Evolutionary conservation across 2,329 filamentous ascomycete genomes (phyloP).

Genomic region (Scopulariopsis brevicaulis): DNA sequence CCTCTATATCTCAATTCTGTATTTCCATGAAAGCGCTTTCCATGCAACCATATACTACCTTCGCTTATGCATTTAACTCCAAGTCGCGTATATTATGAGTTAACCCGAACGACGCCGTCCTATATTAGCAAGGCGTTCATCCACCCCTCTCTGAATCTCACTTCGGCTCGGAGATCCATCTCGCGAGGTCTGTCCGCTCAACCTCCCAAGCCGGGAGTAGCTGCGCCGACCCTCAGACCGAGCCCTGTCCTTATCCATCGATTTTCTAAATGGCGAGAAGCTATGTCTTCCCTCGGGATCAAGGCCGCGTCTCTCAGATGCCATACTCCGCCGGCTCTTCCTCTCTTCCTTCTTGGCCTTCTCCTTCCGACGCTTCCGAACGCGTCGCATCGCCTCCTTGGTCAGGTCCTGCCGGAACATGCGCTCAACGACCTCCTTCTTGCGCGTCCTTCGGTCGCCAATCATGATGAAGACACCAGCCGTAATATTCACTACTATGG

Average conservation of each 20-base stretch:
- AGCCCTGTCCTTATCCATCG: not conserved
- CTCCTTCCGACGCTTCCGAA: constrained; percentile 29
- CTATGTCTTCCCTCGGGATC: not conserved
- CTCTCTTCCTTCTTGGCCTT: constrained; percentile 11
- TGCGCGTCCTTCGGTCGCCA: constrained; percentile 65
- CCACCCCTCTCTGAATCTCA: too few species aligned
- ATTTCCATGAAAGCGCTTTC: too few species aligned
- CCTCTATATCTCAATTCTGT: too few species aligned
- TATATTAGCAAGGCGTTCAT: too few species aligned
- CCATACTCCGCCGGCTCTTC: not conserved
- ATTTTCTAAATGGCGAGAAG: not conserved
- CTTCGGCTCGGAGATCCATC: not conserved
- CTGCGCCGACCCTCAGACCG: not conserved
- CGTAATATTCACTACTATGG: constrained; percentile 65
- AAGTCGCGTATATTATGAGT: too few species aligned
- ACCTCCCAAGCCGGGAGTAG: not conserved
- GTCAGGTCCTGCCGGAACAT: constrained; percentile 71
- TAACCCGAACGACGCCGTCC: too few species aligned
- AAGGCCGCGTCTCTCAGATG: not conserved
- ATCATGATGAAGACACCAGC: constrained; percentile 67
- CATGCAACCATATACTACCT: too few species aligned
- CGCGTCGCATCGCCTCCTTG: constrained; percentile 36
- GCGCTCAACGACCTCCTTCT: constrained; percentile 74
- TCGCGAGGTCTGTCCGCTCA: not conserved
- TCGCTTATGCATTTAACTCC: too few species aligned